Percentiles rank a stretch among this genome's conserved stretches.
These are phyloP conservation scores for Powellomyces hirtus DNA, from an alignment of 192 early-diverging fungal species.

Conservation along the genomic window DNA sequence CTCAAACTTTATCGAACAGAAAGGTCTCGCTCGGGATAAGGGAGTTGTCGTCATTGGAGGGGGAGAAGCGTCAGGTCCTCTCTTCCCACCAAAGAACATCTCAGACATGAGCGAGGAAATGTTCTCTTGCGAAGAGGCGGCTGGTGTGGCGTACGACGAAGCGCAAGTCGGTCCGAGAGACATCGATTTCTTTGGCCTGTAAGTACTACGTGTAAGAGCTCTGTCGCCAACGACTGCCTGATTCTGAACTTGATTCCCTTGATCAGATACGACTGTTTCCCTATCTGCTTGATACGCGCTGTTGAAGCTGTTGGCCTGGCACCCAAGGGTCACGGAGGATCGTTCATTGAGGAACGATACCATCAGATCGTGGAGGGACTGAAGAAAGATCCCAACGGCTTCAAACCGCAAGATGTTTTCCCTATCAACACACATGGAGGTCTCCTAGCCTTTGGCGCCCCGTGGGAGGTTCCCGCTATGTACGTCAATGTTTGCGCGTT, in stretches of 20 bases:
- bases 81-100: slow-evolving; percentile 37
- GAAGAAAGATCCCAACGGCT: slow-evolving; percentile 12
- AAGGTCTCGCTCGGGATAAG: slow-evolving; percentile 22
- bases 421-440: slow-evolving; percentile 51
- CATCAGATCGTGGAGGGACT: slow-evolving; percentile 32
- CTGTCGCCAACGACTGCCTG: not conserved
- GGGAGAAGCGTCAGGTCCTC: slow-evolving; percentile 43
- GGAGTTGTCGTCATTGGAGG: slow-evolving; percentile 40
- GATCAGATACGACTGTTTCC: slow-evolving; percentile 42
- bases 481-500: slow-evolving; percentile 45
- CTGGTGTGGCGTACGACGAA: slow-evolving; percentile 40
- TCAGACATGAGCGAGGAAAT: slow-evolving; percentile 32
- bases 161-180: slow-evolving; percentile 45
- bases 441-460: slow-evolving; percentile 46
- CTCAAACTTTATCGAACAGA: slow-evolving; percentile 31
- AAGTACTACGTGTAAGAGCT: too few relatives aligned
- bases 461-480: slow-evolving; percentile 52
- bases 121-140: slow-evolving; percentile 47
- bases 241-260: not conserved
- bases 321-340: slow-evolving; percentile 40
- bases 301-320: slow-evolving; percentile 48
- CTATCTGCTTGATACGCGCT: slow-evolving; percentile 47
- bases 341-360: slow-evolving; percentile 39
- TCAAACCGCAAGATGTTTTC: slow-evolving; percentile 44
- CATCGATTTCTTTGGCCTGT: slow-evolving; percentile 50